These are phyloP conservation scores for Paraphoma chrysanthemicola DNA, from an alignment of 2,329 filamentous ascomycete genomes.

Conservation along the genomic window DNA sequence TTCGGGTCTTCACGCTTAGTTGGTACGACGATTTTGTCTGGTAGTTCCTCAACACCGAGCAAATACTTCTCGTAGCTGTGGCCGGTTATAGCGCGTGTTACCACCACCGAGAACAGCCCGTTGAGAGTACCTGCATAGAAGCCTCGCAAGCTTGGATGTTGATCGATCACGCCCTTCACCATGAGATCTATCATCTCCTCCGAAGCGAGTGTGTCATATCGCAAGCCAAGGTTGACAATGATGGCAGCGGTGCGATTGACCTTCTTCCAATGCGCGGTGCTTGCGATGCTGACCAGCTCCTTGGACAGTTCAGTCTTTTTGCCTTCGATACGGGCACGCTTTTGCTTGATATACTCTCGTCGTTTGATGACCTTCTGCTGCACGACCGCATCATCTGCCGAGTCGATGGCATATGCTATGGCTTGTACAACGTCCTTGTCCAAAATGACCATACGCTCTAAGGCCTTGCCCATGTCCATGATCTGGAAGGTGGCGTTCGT, in stretches of 20 bases:
- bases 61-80: conserved; percentile 91
- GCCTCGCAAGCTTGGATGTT: conserved; percentile 83
- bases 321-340: conserved; percentile 78
- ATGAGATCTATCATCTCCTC: conserved; percentile 83
- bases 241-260: conserved; percentile 89
- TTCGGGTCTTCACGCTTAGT: conserved; percentile 73
- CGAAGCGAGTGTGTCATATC: conserved; percentile 88
- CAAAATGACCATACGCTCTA: conserved; percentile 85
- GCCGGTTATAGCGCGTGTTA: conserved; percentile 82
- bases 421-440: conserved; percentile 73
- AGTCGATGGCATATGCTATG: conserved; percentile 57
- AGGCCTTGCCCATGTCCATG: conserved; percentile 88
- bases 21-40: conserved; percentile 76
- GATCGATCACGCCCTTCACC: conserved; percentile 82
- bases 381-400: conserved; percentile 62
- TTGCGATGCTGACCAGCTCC: conserved; percentile 79
- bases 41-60: conserved; percentile 77
- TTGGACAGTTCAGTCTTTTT: conserved; percentile 82
- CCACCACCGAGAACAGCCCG: conserved; percentile 79
- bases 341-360: conserved; percentile 75
- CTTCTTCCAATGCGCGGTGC: conserved; percentile 93
- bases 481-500: conserved; percentile 82
- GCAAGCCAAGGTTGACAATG: conserved; percentile 85
- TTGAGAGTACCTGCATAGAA: conserved; percentile 84
- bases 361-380: conserved; percentile 67